Conservation (phyloP, 139 green algal genomes). For the Pedinophyceae sp. region DNA sequence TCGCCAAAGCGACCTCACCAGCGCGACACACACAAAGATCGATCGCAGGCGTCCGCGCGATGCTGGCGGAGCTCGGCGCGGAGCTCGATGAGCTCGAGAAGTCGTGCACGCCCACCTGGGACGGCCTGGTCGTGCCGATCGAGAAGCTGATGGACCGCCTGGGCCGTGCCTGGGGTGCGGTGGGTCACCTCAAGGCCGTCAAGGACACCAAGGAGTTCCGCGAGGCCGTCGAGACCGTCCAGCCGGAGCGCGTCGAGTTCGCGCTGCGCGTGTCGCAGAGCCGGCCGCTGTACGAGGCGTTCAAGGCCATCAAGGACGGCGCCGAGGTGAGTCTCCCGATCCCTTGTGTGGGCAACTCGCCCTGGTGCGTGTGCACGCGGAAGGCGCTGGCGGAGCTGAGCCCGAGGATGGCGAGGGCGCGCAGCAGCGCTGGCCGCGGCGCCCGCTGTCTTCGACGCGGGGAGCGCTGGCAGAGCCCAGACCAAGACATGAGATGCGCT, state of each 20-base stretch:
- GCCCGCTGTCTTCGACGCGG: too few species aligned
- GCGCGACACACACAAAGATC: too few species aligned
- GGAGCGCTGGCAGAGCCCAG: too few species aligned
- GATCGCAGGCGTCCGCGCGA: slow-evolving; percentile 47
- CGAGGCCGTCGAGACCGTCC: slow-evolving; percentile 76
- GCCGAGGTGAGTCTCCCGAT: too few species aligned
- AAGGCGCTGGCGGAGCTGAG: too few species aligned
- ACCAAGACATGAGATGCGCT: too few species aligned
- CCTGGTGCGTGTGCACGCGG: too few species aligned
- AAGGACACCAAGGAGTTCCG: slow-evolving; percentile 74
- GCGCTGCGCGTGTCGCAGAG: slow-evolving; percentile 64
- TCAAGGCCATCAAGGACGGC: slow-evolving; percentile 45
- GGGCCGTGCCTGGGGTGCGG: slow-evolving; percentile 65
- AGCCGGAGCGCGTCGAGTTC: slow-evolving; percentile 80
- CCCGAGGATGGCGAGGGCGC: too few species aligned
- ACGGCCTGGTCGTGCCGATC: slow-evolving; percentile 63
- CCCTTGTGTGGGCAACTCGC: too few species aligned
- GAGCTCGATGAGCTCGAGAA: slow-evolving; percentile 60
- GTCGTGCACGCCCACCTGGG: slow-evolving; percentile 34
- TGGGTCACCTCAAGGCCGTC: slow-evolving; percentile 89
- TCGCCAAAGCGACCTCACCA: too few species aligned
- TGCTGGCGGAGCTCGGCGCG: slow-evolving; percentile 51
- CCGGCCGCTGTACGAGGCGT: slow-evolving; percentile 60
- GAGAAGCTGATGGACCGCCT: slow-evolving; percentile 71
- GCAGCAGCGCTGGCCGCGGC: too few species aligned